Evolutionary conservation across 2,329 filamentous ascomycete species (phyloP).

Genomic region (Aspergillus arachidicola): DNA sequence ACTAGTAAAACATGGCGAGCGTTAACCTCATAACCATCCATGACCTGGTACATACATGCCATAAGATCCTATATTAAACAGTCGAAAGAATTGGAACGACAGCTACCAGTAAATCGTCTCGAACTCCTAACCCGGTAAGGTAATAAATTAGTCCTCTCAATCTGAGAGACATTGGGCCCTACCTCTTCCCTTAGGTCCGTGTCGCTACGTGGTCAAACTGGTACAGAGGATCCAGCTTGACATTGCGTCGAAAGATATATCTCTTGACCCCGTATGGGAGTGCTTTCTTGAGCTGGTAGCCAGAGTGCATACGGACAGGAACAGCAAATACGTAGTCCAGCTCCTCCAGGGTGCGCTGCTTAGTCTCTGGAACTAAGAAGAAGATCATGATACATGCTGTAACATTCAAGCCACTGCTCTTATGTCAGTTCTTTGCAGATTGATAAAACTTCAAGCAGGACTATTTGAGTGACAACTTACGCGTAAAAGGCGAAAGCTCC

Average conservation of each 20-base stretch:
- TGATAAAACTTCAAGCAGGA: too few species aligned
- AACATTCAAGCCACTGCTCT: slow-evolving; percentile 56
- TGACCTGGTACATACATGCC: neutral
- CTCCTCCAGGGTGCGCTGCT: slow-evolving; percentile 57
- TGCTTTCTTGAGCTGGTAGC: slow-evolving; percentile 59
- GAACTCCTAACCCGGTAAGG: neutral
- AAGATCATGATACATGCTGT: slow-evolving; percentile 66
- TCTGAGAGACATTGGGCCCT: neutral
- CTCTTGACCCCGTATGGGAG: slow-evolving; percentile 65
- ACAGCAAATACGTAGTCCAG: slow-evolving; percentile 63
- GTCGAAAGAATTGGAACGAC: neutral
- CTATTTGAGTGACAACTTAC: slow-evolving; percentile 28
- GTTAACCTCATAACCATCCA: neutral
- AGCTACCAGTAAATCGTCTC: neutral
- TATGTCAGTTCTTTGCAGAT: neutral
- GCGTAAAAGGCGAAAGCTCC: slow-evolving; percentile 65
- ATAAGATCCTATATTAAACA: neutral
- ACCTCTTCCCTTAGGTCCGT: neutral
- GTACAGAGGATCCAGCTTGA: slow-evolving; percentile 55
- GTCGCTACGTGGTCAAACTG: slow-evolving; percentile 42
- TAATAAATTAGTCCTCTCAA: neutral
- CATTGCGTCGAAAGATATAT: slow-evolving; percentile 56
- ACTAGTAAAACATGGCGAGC: neutral
- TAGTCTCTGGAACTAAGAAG: slow-evolving; percentile 61
- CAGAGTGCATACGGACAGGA: slow-evolving; percentile 59